Conservation (phyloP, 345 rosid genomes). For the Murraya koenigii region DNA sequence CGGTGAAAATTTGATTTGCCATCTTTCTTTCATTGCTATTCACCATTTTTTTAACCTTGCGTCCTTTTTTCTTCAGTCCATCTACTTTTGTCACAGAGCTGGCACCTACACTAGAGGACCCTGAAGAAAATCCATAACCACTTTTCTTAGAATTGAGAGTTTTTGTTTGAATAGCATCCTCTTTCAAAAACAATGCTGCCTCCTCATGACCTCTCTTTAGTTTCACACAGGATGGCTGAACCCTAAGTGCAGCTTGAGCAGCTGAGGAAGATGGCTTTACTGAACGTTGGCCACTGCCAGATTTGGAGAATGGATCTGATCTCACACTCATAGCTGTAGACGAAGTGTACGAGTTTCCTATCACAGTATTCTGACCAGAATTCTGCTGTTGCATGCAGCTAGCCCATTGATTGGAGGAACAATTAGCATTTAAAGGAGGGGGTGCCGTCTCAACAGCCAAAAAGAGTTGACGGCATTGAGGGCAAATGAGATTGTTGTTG, state of each 20-base stretch:
- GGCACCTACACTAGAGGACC: not conserved
- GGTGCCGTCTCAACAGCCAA: slow-evolving; percentile 36
- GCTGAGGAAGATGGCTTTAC: slow-evolving; percentile 10
- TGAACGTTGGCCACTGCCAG: slow-evolving; percentile 10
- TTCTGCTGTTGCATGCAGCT: slow-evolving; percentile 10
- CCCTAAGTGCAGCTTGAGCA: slow-evolving; percentile 16
- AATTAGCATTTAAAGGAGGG: slow-evolving; percentile 28
- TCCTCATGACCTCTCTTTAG: slow-evolving; percentile 27
- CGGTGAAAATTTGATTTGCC: not conserved
- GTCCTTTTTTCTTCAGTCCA: not conserved
- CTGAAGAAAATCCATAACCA: not conserved
- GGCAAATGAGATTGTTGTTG: slow-evolving; percentile 35
- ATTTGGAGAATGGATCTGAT: slow-evolving; percentile 15
- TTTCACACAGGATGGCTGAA: slow-evolving; percentile 13
- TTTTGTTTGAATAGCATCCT: not conserved
- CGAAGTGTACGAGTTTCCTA: not conserved
- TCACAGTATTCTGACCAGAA: slow-evolving; percentile 7
- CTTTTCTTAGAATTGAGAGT: not conserved
- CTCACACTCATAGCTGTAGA: slow-evolving; percentile 6
- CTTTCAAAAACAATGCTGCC: slow-evolving; percentile 1
- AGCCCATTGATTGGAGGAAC: slow-evolving; percentile 8
- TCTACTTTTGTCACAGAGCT: not conserved
- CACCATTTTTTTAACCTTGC: not conserved
- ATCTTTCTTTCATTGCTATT: not conserved
- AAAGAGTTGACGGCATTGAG: slow-evolving; percentile 38